Conservation (phyloP, 495 filamentous ascomycete species). For the Penicillium arizonense region DNA sequence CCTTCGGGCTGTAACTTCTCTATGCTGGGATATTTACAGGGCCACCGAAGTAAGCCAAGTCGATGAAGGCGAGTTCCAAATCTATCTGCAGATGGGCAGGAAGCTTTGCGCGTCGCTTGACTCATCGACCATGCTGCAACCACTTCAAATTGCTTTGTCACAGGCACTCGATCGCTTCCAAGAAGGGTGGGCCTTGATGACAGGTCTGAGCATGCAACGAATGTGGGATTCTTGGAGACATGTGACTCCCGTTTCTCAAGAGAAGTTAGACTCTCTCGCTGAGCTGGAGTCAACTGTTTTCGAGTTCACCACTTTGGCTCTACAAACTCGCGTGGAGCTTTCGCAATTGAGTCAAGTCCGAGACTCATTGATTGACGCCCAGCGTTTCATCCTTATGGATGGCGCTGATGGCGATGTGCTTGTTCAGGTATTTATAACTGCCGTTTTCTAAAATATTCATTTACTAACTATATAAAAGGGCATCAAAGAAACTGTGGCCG, state of each 20-base stretch:
- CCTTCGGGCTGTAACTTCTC: constrained; percentile 48
- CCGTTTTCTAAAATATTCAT: neutral
- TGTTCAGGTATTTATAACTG: constrained; percentile 25
- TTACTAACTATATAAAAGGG: constrained; percentile 25
- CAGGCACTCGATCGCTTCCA: constrained; percentile 46
- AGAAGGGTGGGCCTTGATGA: constrained; percentile 58
- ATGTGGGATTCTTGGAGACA: constrained; percentile 77
- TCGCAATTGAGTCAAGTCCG: constrained; percentile 38
- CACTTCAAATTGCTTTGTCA: constrained; percentile 35
- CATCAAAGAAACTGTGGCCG: constrained; percentile 55
- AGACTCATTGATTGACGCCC: constrained; percentile 43
- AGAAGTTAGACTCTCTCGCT: constrained; percentile 49
- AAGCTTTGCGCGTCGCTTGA: constrained; percentile 30
- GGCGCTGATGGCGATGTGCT: constrained; percentile 37
- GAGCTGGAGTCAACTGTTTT: constrained; percentile 68
- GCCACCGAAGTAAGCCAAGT: constrained; percentile 43
- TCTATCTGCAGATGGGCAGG: constrained; percentile 49
- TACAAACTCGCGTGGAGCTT: constrained; percentile 41
- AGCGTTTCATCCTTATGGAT: constrained; percentile 38
- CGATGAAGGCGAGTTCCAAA: constrained; percentile 55
- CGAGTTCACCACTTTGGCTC: constrained; percentile 64
- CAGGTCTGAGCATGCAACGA: constrained; percentile 79
- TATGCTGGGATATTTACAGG: constrained; percentile 58
- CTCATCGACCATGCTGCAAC: constrained; percentile 21
- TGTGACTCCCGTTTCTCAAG: constrained; percentile 52